phyloP scores from a whole-genome alignment of 148 eudicot species.

The Silene conica region DNA sequence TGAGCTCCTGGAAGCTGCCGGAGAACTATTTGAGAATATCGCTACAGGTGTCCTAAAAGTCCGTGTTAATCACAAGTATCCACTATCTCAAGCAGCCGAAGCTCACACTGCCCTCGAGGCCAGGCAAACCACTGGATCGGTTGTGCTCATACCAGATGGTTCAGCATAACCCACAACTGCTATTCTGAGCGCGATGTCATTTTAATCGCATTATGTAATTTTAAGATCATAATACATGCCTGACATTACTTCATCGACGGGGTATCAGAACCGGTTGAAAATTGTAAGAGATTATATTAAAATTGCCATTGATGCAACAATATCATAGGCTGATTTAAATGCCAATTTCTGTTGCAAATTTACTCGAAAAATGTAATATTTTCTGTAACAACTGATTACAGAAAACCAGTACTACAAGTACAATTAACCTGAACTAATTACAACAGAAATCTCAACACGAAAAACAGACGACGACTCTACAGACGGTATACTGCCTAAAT shows the following conservation, averaged over 20 bases:
- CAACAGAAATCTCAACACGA: not conserved
- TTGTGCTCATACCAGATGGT: slow-evolving; percentile 72
- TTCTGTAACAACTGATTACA: not conserved
- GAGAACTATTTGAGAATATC: slow-evolving; percentile 62
- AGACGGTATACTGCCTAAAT: too few relatives aligned
- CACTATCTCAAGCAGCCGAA: slow-evolving; percentile 72
- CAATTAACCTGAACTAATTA: not conserved
- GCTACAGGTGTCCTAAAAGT: slow-evolving; percentile 52
- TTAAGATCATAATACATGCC: too few relatives aligned
- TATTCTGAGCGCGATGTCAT: not conserved
- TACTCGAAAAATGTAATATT: not conserved
- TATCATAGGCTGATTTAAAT: too few relatives aligned
- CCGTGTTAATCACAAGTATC: slow-evolving; percentile 70
- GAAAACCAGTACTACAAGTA: not conserved
- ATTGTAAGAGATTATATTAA: too few relatives aligned
- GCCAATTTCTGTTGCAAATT: not conserved
- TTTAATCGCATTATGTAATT: not conserved
- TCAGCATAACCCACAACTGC: not conserved
- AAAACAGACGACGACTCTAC: too few relatives aligned
- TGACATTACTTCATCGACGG: too few relatives aligned
- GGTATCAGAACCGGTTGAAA: too few relatives aligned
- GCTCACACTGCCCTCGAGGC: slow-evolving; percentile 82
- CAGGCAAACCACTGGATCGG: slow-evolving; percentile 67
- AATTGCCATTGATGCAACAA: too few relatives aligned
- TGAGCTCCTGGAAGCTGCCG: slow-evolving; percentile 63